Conservation (phyloP, 805 yeast species). For the Candida sanyiensis region DNA sequence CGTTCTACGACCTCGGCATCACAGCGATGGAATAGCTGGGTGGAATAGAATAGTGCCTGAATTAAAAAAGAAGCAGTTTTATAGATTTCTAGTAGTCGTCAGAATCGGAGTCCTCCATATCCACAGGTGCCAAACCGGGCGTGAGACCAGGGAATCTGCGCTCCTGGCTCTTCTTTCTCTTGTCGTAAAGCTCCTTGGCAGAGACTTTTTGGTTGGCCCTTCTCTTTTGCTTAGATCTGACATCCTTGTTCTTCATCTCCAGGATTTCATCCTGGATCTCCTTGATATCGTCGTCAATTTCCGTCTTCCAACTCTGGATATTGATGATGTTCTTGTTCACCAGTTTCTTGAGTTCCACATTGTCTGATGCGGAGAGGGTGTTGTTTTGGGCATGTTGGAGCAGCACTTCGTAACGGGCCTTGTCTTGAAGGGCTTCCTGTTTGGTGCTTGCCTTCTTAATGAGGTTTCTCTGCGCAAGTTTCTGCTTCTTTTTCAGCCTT, state of each 20-base stretch:
- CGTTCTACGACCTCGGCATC: conserved; percentile 50
- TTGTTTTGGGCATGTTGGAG: conserved; percentile 28
- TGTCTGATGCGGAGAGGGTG: conserved; percentile 30
- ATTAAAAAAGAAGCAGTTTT: no score
- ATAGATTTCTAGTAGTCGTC: conserved; percentile 21
- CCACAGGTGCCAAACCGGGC: conserved; percentile 85
- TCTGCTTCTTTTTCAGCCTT: conserved; percentile 32
- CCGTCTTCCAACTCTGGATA: conserved; percentile 38
- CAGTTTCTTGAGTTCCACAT: conserved; percentile 29
- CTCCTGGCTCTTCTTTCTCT: conserved; percentile 24
- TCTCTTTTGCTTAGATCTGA: conserved; percentile 26
- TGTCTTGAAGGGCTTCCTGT: conserved; percentile 24
- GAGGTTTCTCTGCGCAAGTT: conserved; percentile 24
- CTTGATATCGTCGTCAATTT: conserved; percentile 36
- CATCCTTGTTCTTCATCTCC: conserved; percentile 34
- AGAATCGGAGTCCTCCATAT: conserved; percentile 49
- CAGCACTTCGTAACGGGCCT: conserved; percentile 31
- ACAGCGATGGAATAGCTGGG: conserved; percentile 31
- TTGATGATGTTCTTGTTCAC: conserved; percentile 33
- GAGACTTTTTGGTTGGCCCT: conserved; percentile 20
- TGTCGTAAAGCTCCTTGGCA: conserved; percentile 29
- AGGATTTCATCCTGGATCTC: conserved; percentile 39
- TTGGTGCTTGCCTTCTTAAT: conserved; percentile 18
- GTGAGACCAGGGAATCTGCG: conserved; percentile 54
- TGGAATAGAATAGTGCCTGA: no score